Evolutionary conservation across 2,329 filamentous ascomycete genomes (phyloP).

Genomic region (Alternaria atra): DNA sequence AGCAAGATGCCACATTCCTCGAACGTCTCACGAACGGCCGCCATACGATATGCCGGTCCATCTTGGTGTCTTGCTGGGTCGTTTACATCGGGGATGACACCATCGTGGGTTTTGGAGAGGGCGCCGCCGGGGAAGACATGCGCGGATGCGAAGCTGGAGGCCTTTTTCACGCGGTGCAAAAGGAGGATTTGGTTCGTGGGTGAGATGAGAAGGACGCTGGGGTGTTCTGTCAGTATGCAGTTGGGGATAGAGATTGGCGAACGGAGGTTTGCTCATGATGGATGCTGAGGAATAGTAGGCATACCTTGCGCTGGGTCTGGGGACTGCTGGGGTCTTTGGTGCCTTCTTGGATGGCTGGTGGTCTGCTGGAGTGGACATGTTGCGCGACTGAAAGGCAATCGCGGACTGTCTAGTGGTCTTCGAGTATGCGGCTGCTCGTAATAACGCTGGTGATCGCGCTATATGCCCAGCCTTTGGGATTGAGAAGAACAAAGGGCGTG

Average conservation of each 20-base stretch:
- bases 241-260: no score
- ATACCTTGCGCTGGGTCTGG: conserved; percentile 72
- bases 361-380: conserved; percentile 46
- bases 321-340: conserved; percentile 54
- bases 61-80: conserved; percentile 72
- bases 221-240: conserved; percentile 3
- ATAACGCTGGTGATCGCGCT: background rate
- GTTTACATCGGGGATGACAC: conserved; percentile 60
- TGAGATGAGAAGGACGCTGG: conserved; percentile 83
- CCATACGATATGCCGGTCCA: conserved; percentile 76
- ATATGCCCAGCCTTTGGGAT: background rate
- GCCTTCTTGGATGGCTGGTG: conserved; percentile 42
- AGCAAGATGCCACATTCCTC: conserved; percentile 93
- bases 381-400: conserved; percentile 19
- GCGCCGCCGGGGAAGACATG: conserved; percentile 97
- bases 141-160: conserved; percentile 84
- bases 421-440: background rate
- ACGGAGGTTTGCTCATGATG: no score
- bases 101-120: conserved; percentile 80
- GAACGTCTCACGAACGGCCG: conserved; percentile 89
- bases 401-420: background rate
- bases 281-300: conserved; percentile 1
- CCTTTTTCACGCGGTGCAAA: conserved; percentile 83
- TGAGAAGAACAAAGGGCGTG: background rate
- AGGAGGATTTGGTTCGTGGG: conserved; percentile 87